Conservation (phyloP, 768 basidiomycete genomes). For the Zangia roseola region DNA sequence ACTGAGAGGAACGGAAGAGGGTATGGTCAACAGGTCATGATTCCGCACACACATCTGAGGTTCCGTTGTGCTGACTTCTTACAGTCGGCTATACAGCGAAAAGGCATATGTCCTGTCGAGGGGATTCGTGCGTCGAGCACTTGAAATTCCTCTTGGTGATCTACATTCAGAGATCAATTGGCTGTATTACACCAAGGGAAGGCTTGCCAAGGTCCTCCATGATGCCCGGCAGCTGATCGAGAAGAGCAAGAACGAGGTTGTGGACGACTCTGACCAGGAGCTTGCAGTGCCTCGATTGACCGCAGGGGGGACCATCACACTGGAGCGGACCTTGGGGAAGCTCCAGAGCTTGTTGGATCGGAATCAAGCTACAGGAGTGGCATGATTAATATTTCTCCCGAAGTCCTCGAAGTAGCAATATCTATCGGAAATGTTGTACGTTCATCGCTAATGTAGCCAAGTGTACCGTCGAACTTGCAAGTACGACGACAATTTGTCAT, state of each 20-base stretch:
- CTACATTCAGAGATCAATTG: constrained; percentile 71
- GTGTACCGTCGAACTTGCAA: constrained; percentile 5
- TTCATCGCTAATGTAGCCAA: constrained; percentile 23
- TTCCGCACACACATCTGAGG: not conserved
- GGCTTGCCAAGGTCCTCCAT: constrained; percentile 65
- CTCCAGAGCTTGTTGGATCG: constrained; percentile 47
- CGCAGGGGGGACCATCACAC: constrained; percentile 73
- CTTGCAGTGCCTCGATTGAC: constrained; percentile 73
- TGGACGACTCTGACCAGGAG: constrained; percentile 33
- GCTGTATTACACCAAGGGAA: constrained; percentile 65
- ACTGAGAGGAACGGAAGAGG: constrained; percentile 86
- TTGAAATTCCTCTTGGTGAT: constrained; percentile 72
- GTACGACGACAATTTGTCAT: constrained; percentile 1
- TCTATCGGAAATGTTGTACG: constrained; percentile 29
- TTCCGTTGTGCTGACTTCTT: constrained; percentile 1
- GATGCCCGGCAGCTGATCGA: constrained; percentile 64
- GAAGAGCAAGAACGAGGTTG: constrained; percentile 52
- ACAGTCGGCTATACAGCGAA: constrained; percentile 89
- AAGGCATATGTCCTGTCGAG: constrained; percentile 90
- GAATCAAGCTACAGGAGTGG: constrained; percentile 11
- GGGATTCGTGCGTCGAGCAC: constrained; percentile 85
- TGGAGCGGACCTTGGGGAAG: constrained; percentile 72
- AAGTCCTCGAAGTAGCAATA: constrained; percentile 21
- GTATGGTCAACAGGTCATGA: constrained; percentile 75
- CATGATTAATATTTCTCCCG: constrained; percentile 17